Evolutionary conservation across 306 rosid genomes (phyloP).

Genomic region (Quercus suber): DNA sequence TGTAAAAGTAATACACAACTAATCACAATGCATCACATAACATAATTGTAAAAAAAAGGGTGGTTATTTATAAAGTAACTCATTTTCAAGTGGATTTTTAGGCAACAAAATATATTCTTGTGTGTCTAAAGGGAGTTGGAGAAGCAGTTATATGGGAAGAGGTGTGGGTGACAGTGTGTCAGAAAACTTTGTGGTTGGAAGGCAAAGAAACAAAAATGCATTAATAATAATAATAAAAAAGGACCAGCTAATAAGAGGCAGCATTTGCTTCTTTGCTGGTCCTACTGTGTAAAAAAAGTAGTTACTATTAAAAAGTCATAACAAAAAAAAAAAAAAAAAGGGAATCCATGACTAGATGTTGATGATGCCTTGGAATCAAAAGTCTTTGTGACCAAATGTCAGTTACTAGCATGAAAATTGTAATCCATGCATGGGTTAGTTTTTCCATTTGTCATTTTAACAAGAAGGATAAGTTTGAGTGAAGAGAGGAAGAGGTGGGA

Average conservation of each 20-base stretch:
- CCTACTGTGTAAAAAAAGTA: constrained; percentile 11
- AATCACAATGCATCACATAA: rapidly evolving
- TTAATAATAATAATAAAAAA: constrained; percentile 9
- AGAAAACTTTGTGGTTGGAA: constrained; percentile 42
- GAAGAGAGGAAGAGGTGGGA: neutral
- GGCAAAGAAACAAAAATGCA: constrained; percentile 21
- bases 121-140: constrained; percentile 25
- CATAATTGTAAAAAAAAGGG: rapidly evolving
- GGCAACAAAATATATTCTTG: constrained; percentile 19
- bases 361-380: neutral
- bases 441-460: neutral
- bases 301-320: constrained; percentile 16
- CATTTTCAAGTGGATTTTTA: neutral
- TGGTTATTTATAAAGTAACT: no score
- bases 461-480: neutral
- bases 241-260: constrained; percentile 37
- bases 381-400: neutral
- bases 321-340: neutral
- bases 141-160: constrained; percentile 25
- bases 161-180: constrained; percentile 19
- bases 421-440: neutral
- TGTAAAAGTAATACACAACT: no score
- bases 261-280: constrained; percentile 22
- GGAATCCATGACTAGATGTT: neutral
- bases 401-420: neutral